phyloP scores from a whole-genome alignment of 345 rosid species.

The Linum lewisii region DNA sequence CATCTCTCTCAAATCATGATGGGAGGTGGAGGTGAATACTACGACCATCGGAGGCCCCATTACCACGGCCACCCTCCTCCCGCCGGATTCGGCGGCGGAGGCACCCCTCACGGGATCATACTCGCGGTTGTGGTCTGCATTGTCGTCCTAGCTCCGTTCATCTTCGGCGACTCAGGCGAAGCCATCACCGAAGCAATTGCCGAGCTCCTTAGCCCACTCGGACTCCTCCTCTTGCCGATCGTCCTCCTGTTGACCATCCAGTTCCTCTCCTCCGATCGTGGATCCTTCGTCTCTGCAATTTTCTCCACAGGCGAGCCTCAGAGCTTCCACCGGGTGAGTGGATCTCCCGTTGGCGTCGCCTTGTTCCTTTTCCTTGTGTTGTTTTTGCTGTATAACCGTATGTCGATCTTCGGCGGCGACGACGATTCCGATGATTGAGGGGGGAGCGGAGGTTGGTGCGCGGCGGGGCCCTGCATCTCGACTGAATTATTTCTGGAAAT shows the following conservation, averaged over 20 bases:
- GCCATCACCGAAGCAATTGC: conserved; percentile 65
- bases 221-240: conserved; percentile 68
- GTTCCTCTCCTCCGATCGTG: conserved; percentile 78
- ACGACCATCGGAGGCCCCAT: background rate
- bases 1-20: background rate
- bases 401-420: conserved; percentile 73
- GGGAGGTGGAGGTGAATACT: background rate
- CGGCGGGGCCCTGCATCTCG: background rate
- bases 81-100: conserved; percentile 6
- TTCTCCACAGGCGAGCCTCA: conserved; percentile 64
- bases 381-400: conserved; percentile 56
- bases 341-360: conserved; percentile 72
- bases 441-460: background rate
- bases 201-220: conserved; percentile 67
- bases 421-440: conserved; percentile 45
- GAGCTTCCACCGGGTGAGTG: conserved; percentile 56
- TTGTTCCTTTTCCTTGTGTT: conserved; percentile 48
- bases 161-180: conserved; percentile 69
- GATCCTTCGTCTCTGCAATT: conserved; percentile 42
- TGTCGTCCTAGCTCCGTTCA: conserved; percentile 54
- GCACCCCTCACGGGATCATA: conserved; percentile 67
- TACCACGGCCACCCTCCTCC: background rate
- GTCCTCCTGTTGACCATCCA: conserved; percentile 63
- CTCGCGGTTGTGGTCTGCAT: conserved; percentile 54
- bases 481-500: background rate